Base-by-base conservation (phyloP, 176 grass and related monocot genomes). In the Triticum timopheevii region DNA sequence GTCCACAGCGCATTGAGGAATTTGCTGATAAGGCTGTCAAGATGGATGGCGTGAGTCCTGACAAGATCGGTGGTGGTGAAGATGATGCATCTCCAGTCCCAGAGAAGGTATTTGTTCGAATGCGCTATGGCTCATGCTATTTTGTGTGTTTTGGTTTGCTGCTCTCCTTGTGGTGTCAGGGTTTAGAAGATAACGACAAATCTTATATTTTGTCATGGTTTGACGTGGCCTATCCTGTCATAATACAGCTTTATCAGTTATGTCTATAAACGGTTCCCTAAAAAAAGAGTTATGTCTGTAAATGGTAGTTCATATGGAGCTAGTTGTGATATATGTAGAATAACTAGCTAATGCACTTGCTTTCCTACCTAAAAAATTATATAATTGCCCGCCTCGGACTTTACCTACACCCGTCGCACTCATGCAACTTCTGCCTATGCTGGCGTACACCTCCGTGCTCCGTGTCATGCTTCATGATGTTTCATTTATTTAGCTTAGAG, bases 31-130 rank as follows among this genome's bases (percentile, higher is more conserved):
- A 90, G 71, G 87, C 75, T 65, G 77, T 88, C 76, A 90, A 86
- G 56, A 95, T 98, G 96, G 92, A 93, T 90, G 96, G 93, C 86
- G 93, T 15, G 27, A 95, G 96, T 89, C 91, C 84, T 86, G 93
- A 93, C 42, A 93, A 97, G 87, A 25, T 87, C 10, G 88, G 86
- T 5, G 95, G 77, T 76, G 95, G 61, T 35, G 96, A 98, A 23
- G 93, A 95, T 88, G 96, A 95, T 35, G 49, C 93, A 85, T 78
- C 96, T 83, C 96, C 96, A 61, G 91, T 98, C 25, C 96, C 93
- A 58, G 96, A 98, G 66, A 92, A 92, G 91, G 96, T 95, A 90
- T 58, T 11, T 87, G 44, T 77, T 75, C 11, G 4, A 65, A 77
- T 71, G 8, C 52, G 79, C 27, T 74, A 76, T 76, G 64, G 23